These are phyloP conservation scores for Pholiota molesta DNA, from an alignment of 768 basidiomycete species.

Conservation along the genomic window DNA sequence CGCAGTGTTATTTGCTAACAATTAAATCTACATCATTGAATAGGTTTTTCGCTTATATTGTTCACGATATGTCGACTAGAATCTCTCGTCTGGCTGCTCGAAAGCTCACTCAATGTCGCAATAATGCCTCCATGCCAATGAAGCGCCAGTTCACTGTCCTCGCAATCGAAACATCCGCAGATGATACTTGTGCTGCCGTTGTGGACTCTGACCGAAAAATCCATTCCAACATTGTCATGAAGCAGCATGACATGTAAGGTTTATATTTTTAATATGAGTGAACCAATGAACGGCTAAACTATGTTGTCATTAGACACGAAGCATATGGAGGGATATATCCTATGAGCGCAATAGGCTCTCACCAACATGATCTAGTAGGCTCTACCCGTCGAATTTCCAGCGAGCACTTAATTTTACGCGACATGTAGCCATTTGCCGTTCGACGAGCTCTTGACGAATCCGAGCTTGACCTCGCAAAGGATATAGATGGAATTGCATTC, in stretches of 20 bases:
- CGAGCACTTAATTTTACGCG: neutral
- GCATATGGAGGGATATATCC: slow-evolving; percentile 77
- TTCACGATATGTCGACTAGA: neutral
- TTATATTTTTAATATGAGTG: neutral
- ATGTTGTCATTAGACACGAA: slow-evolving; percentile 47
- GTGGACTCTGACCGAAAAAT: slow-evolving; percentile 72
- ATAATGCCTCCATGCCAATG: neutral
- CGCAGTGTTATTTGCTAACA: too few relatives aligned
- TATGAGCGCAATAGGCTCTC: slow-evolving; percentile 72
- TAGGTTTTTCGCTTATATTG: neutral
- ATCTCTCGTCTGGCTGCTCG: neutral
- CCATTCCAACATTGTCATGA: slow-evolving; percentile 84
- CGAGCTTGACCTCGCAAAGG: slow-evolving; percentile 47
- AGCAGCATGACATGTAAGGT: slow-evolving; percentile 69
- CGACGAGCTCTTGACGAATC: slow-evolving; percentile 69
- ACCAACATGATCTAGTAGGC: slow-evolving; percentile 77
- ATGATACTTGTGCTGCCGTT: slow-evolving; percentile 92
- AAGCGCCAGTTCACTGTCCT: slow-evolving; percentile 60
- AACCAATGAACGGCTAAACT: slow-evolving; percentile 4
- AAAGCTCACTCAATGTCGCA: neutral
- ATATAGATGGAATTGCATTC: slow-evolving; percentile 88
- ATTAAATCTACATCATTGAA: too few relatives aligned
- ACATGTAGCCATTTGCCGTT: slow-evolving; percentile 71
- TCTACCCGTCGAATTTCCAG: neutral
- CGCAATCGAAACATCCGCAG: slow-evolving; percentile 86